Conservation (phyloP, 2,329 filamentous ascomycete species). For the Colletotrichum chrysophilum region DNA sequence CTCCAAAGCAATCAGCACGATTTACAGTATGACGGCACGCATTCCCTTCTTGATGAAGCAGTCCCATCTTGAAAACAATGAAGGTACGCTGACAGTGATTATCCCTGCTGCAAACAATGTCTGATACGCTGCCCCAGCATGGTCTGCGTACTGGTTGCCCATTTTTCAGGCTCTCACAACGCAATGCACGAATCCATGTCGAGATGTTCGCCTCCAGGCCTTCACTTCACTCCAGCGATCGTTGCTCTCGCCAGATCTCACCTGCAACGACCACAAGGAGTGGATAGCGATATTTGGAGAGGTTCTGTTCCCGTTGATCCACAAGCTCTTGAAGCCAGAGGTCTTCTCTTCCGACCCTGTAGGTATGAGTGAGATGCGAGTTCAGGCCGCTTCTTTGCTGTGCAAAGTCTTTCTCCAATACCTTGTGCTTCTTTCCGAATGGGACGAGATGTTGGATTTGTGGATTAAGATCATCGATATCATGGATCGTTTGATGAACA, state of each 20-base stretch:
- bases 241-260: constrained; percentile 83
- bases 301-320: constrained; percentile 90
- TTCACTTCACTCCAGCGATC: constrained; percentile 86
- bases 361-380: constrained; percentile 94
- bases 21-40: constrained; percentile 81
- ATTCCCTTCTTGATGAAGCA: constrained; percentile 90
- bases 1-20: constrained; percentile 79
- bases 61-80: constrained; percentile 86
- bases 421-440: constrained; percentile 81
- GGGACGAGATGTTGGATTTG: constrained; percentile 87
- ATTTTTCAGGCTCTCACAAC: constrained; percentile 88
- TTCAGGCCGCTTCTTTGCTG: constrained; percentile 87
- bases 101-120: not conserved
- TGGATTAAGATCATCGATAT: constrained; percentile 94
- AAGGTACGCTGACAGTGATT: constrained; percentile 57
- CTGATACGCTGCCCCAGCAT: constrained; percentile 62
- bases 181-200: constrained; percentile 93
- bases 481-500: constrained; percentile 96
- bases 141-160: constrained; percentile 97
- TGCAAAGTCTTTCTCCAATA: constrained; percentile 98
- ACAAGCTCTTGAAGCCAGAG: constrained; percentile 88
- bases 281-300: constrained; percentile 96
- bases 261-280: constrained; percentile 82
- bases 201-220: constrained; percentile 88
- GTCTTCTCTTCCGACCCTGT: constrained; percentile 89